These are phyloP conservation scores for Plantago lanceolata DNA, from an alignment of 305 asterid species.

Conservation along the genomic window DNA sequence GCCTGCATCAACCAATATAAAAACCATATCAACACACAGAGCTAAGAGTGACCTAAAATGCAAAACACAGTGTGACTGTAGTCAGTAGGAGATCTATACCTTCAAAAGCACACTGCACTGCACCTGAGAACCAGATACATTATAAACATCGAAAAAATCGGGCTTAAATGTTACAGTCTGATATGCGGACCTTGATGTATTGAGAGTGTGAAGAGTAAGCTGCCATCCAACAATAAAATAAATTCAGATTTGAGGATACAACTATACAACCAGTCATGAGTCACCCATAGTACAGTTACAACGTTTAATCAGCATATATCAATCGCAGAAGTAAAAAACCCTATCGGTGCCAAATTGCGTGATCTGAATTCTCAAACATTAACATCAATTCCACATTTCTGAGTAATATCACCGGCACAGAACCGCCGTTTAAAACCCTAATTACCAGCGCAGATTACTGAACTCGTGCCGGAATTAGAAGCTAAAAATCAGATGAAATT, in stretches of 20 bases:
- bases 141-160: conserved; percentile 69
- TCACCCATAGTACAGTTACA: too few relatives aligned
- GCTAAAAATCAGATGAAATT: too few relatives aligned
- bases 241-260: neutral
- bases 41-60: neutral
- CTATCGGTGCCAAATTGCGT: too few relatives aligned
- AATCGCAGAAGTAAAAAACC: too few relatives aligned
- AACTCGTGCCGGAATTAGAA: neutral
- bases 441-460: too few relatives aligned
- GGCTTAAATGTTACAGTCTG: conserved; percentile 73
- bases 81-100: conserved; percentile 34
- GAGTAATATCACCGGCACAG: too few relatives aligned
- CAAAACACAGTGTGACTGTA: neutral
- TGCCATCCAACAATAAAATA: conserved; percentile 31
- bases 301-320: too few relatives aligned
- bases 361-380: too few relatives aligned
- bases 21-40: neutral
- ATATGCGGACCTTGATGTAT: conserved; percentile 88
- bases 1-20: conserved; percentile 43
- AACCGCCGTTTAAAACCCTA: neutral
- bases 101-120: conserved; percentile 81
- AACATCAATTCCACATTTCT: too few relatives aligned
- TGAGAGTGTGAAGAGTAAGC: conserved; percentile 71
- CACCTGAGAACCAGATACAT: conserved; percentile 51
- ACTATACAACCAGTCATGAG: neutral